Evolutionary conservation across 208 protist genomes (phyloP), one percentile per base, ranked within the genome.

Genomic region (Leishmania arabica): DNA sequence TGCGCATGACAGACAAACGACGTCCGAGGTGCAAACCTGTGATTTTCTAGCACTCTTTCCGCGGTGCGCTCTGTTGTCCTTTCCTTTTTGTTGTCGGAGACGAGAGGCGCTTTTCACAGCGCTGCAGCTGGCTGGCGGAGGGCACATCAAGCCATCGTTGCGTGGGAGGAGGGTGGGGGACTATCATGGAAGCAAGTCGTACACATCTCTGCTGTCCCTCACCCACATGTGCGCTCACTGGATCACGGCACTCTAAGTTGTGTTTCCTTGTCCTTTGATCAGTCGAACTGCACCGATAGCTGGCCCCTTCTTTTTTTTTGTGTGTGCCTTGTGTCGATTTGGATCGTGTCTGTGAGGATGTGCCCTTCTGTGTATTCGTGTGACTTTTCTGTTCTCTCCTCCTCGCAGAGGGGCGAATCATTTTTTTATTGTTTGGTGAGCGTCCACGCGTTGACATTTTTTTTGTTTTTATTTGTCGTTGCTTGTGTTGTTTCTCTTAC

Each of bases 81-180:
- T 62, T 80, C 8, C 53, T 42, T 81, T 56, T 71, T 37, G 75
- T 78, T 75, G 75, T 78, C 51, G 45, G 24, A 73, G 45, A 54
- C 8, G 42, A 37, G 27, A 54, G 27, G 11, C 24, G 24, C 19
- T 54, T 24, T 54, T 19, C 8, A 37, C 7, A 73, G 27, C 11
- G 17, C 68, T 53, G 68, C 3, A 6, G 21, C 45, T 73, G 68
- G 5, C 7, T 53, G 40, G 27, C n/a, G 65, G 65, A 70, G 31
- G 40, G 65, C 19, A 6, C 65, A 49, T 70, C 11, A 47, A 15
- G 65, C 21, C 65, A 70, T 70, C 40, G 19, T 11, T 47, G 62
- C 31, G 45, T 71, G 31, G 40, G 0, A n/a, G 34, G 0, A n/a
- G 9, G 66, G 6, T 0, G 64, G 31, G 9, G 60, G 15, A 34